These are phyloP conservation scores for Chalaropsis thielavioides DNA, from an alignment of 2,329 filamentous ascomycete genomes.

Conservation along the genomic window DNA sequence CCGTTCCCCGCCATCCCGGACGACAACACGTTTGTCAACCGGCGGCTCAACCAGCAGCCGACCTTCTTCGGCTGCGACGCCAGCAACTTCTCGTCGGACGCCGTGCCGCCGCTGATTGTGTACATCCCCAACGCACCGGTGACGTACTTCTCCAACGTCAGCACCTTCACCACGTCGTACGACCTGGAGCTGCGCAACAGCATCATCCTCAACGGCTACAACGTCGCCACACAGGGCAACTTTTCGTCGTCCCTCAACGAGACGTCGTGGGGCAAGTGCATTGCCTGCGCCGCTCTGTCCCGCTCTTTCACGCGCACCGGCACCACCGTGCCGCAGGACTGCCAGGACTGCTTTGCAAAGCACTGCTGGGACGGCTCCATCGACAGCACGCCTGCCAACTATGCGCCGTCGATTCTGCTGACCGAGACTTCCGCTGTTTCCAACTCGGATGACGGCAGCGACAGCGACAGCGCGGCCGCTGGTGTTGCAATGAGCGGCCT, in stretches of 20 bases:
- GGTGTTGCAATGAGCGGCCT: neutral
- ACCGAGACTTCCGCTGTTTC: neutral
- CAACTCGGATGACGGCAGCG: neutral
- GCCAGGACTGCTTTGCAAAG: conserved; percentile 56
- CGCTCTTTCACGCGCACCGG: conserved; percentile 60
- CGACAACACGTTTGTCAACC: conserved; percentile 40
- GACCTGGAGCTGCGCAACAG: conserved; percentile 51
- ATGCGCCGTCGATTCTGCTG: conserved; percentile 12
- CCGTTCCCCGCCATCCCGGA: conserved; percentile 46
- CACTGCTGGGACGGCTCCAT: conserved; percentile 94
- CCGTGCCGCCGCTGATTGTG: conserved; percentile 56
- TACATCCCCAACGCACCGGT: conserved; percentile 84
- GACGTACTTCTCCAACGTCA: conserved; percentile 59
- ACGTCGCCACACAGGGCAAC: conserved; percentile 72
- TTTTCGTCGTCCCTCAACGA: conserved; percentile 48
- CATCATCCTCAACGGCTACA: conserved; percentile 77
- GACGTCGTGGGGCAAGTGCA: conserved; percentile 57
- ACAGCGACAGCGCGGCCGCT: neutral
- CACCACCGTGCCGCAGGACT: conserved; percentile 54
- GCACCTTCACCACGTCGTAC: conserved; percentile 59
- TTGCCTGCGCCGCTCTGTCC: conserved; percentile 73
- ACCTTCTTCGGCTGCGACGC: conserved; percentile 53
- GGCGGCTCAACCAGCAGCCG: conserved; percentile 43
- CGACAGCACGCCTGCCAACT: conserved; percentile 11
- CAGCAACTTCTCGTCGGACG: conserved; percentile 34